Percentiles rank a stretch among this genome's conserved stretches.
Evolutionary conservation across 352 stramenopile species (phyloP).

Genomic region (Phytophthora hibernalis): DNA sequence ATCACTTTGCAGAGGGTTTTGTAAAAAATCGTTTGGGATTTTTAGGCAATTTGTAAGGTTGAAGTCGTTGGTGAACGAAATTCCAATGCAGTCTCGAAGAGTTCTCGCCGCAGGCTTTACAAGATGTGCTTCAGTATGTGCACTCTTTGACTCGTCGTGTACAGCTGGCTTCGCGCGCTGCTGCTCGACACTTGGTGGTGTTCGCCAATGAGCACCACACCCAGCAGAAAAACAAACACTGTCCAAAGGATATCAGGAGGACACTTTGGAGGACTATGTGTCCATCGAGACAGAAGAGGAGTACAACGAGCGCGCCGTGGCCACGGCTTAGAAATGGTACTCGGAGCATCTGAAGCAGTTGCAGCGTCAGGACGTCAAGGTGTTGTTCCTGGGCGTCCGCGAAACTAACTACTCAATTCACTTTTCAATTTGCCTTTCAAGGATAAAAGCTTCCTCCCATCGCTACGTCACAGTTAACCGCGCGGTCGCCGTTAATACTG

Average conservation of each 20-base stretch:
- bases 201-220: conserved; percentile 95
- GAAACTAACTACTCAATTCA: no score
- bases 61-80: no score
- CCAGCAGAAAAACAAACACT: conserved; percentile 61
- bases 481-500: conserved; percentile 95
- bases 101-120: no score
- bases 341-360: conserved; percentile 57
- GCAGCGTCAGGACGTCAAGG: conserved; percentile 49
- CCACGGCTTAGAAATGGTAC: conserved; percentile 84
- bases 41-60: no score
- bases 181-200: conserved; percentile 90
- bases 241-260: conserved; percentile 25
- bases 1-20: no score
- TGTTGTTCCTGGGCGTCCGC: conserved; percentile 71
- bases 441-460: no score
- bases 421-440: no score
- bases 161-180: conserved; percentile 88
- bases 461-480: no score
- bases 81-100: no score
- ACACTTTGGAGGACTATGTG: conserved; percentile 28
- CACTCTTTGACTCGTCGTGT: no score
- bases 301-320: conserved; percentile 89
- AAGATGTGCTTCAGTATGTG: no score
- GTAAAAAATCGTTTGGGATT: no score
- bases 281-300: conserved; percentile 64